Evolutionary conservation across 1,284 basidiomycete species (phyloP).

Genomic region (Omphalotus olearius): DNA sequence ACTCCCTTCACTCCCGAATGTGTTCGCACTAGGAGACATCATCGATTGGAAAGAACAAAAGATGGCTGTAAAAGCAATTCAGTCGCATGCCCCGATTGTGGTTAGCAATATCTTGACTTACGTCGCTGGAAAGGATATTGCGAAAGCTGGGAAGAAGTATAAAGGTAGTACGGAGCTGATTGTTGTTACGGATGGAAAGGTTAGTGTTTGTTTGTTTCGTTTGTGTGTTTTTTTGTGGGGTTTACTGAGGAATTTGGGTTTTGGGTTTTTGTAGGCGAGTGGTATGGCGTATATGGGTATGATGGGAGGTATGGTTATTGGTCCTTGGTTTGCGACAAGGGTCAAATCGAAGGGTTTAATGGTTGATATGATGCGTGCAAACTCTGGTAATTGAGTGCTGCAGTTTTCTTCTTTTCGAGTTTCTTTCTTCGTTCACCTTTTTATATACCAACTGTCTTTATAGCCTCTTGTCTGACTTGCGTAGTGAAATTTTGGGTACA

Average conservation of each 20-base stretch:
- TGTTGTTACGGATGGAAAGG: constrained; percentile 55
- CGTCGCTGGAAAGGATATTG: constrained; percentile 21
- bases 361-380: neutral
- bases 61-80: constrained; percentile 41
- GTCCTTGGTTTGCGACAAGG: neutral
- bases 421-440: no score
- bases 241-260: neutral
- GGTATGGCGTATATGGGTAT: constrained; percentile 2
- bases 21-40: constrained; percentile 59
- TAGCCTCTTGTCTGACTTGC: no score
- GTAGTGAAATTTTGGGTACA: no score
- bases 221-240: neutral
- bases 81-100: constrained; percentile 39
- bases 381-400: neutral
- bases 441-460: no score
- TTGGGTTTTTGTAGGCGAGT: neutral
- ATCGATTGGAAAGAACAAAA: constrained; percentile 59
- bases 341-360: constrained; percentile 2
- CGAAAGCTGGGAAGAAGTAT: constrained; percentile 33
- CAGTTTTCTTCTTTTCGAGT: no score
- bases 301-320: neutral
- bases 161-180: constrained; percentile 51
- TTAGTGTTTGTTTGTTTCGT: no score
- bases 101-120: constrained; percentile 43
- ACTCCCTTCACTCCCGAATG: constrained; percentile 37